Base-by-base conservation (phyloP, 352 stramenopile species). In the Aphanomyces astaci region DNA sequence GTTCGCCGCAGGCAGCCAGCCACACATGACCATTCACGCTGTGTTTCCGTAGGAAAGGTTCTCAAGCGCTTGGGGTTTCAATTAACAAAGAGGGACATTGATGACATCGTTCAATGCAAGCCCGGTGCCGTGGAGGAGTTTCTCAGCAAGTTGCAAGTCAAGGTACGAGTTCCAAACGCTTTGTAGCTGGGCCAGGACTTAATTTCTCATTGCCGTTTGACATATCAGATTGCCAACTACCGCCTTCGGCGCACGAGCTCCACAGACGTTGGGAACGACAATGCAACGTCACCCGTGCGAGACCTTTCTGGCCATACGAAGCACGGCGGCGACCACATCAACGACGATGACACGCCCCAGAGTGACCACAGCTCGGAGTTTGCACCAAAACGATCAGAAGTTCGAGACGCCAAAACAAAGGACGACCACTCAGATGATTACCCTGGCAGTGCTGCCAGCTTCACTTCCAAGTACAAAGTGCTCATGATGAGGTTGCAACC, bases 91-190 rank as follows among this genome's bases (percentile, higher is more conserved):
- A 74, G 86, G 24, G 89, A 97, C 64, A 89, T 98, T n/a, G 87
- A 98, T 63, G 89, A 92, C 43, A 79, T 98, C 10, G 89, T 96
- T 9, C 78, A 95, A 40, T 96, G 90, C 57, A 89, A 89, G 40
- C 75, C 90, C 0, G 91, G 87, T 2, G 89, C 86, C 0, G 87
- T 98, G 19, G 93, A 98, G 71, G 76, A 94, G 32, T 73, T 98
- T n/a, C 76, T 98, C 11, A 83, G 96, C 36, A 82, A 82, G 59
- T 71, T 98, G 33, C 88, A 98, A 71, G 78, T 95, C 52, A 97
- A 97, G 72, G 91, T 96, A 71, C 5, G 36, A 24, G 15, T 52
- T 22, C 57, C 3, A n/a, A 9, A 54, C 19, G 15, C 15, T 32
- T 64, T 19, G 7, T 43, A 15, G 7, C 15, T 43, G 36, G 36